A percentile compares a stretch with the other conserved stretches of the same genome.
These are phyloP conservation scores for Ambrosia trifida DNA, from an alignment of 129 eudicot species.

Conservation along the genomic window DNA sequence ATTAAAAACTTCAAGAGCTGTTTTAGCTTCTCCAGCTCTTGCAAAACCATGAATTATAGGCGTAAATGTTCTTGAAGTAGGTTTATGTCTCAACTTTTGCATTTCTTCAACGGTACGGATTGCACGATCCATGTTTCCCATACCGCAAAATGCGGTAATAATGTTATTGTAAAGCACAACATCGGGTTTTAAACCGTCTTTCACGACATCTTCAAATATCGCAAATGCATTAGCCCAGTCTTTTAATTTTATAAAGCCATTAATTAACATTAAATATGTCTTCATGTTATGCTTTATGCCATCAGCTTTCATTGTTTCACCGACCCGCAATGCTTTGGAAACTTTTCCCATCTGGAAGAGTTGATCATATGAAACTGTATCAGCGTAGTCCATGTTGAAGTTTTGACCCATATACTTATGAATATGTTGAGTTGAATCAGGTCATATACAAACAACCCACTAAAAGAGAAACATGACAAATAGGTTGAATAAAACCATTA, in stretches of 20 bases:
- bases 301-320: slow-evolving; percentile 60
- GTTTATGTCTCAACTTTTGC: slow-evolving; percentile 72
- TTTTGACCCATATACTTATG: not conserved
- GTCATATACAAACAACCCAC: not conserved
- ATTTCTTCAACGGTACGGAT: slow-evolving; percentile 69
- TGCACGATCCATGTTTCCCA: slow-evolving; percentile 97
- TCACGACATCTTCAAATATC: slow-evolving; percentile 78
- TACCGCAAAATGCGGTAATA: slow-evolving; percentile 85
- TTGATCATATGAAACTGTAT: slow-evolving; percentile 13
- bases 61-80: slow-evolving; percentile 82
- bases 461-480: not conserved
- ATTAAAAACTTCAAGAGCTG: slow-evolving; percentile 72
- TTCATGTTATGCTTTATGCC: slow-evolving; percentile 87
- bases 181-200: slow-evolving; percentile 85
- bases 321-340: slow-evolving; percentile 80
- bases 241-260: slow-evolving; percentile 73
- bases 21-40: slow-evolving; percentile 70
- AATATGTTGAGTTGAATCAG: not conserved
- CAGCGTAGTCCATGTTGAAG: not conserved
- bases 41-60: slow-evolving; percentile 93
- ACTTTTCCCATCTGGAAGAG: slow-evolving; percentile 65
- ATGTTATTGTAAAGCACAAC: slow-evolving; percentile 89
- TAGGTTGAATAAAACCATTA: not conserved
- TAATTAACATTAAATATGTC: slow-evolving; percentile 94
- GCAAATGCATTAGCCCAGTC: slow-evolving; percentile 98